Evolutionary conservation across 2,329 filamentous ascomycete species (phyloP), one percentile per base, ranked within the genome.

Genomic region (Nemania sp.): DNA sequence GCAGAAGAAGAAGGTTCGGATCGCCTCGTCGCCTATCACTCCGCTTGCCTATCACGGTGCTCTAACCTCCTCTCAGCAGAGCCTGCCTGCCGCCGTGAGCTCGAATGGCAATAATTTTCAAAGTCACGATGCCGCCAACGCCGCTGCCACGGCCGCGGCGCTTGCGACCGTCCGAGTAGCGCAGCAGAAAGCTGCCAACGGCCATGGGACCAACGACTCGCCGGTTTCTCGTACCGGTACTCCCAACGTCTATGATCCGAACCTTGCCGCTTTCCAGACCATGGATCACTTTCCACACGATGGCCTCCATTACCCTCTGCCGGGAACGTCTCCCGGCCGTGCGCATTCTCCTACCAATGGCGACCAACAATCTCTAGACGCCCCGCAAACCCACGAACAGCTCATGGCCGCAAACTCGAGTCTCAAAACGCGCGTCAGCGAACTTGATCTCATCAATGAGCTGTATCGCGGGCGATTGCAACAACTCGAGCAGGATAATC

Each of bases 381-480:
- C 83, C 4, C 84, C 89, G 1, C 88, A 91, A 67, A 88, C 86
- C 3, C 91, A 90, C 70, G 90, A 96, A 67, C 86, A 89, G 56
- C 81, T 96, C 20, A 77, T 91, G 47, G 86, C 88, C 1, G 83
- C 87, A 57, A 96, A 96, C 70, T 89, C 89, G 5, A 88, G 86
- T 45, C 79, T 97, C n/a, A 96, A 95, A 75, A 99, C 94, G 0
- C 86, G 94, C 36, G 93, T 99, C 28, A 94, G 88, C 64, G 94
- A 99, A 72, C 81, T 99, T 20, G 94, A 99, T 70, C 83, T 99
- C 47, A 97, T 99, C 77, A 97, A 92, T 66, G 88, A 89, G 67
- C 77, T 92, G 39, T 91, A 91, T 71, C 80, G 86, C 45, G 86
- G 86, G 31, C 83, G 88, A 9, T 84, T 97, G 72, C 85, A 69